phyloP scores from a whole-genome alignment of 768 basidiomycete genomes.

The Hygrophorus pudorinus region DNA sequence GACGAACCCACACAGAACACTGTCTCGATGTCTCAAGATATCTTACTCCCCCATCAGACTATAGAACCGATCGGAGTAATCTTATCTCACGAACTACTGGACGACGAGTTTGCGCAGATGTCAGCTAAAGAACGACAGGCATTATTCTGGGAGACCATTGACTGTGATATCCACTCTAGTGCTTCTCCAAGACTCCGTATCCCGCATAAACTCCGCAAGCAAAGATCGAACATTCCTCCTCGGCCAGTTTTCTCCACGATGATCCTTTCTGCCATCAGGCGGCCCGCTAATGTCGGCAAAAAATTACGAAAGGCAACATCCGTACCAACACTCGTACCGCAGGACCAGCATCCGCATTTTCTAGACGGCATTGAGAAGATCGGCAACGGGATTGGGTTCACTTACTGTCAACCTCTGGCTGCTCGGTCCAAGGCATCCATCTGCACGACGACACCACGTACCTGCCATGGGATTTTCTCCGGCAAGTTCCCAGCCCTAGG shows the following conservation, averaged over 20 bases:
- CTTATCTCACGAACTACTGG: too few relatives aligned
- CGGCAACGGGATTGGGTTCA: constrained; percentile 45
- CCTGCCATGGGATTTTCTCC: constrained; percentile 15
- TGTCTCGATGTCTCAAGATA: too few relatives aligned
- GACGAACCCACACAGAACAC: too few relatives aligned
- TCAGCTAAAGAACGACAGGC: too few relatives aligned
- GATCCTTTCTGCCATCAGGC: background rate
- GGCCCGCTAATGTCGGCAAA: constrained; percentile 1
- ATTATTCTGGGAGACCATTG: constrained; percentile 1
- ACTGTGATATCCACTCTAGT: background rate
- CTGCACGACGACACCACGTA: constrained; percentile 14
- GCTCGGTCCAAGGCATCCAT: constrained; percentile 21
- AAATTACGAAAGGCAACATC: constrained; percentile 9
- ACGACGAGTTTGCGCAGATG: too few relatives aligned
- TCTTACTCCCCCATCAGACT: too few relatives aligned
- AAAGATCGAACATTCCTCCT: constrained; percentile 21
- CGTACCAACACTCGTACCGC: constrained; percentile 18
- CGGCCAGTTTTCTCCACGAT: background rate
- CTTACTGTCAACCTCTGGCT: constrained; percentile 24
- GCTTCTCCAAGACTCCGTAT: constrained; percentile 14
- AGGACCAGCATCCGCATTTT: constrained; percentile 23
- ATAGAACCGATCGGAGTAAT: too few relatives aligned
- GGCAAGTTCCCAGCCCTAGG: constrained; percentile 11
- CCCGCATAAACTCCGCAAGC: constrained; percentile 28
- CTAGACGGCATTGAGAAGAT: constrained; percentile 38